Evolutionary conservation across 2,329 filamentous ascomycete genomes (phyloP).

Genomic region (Diaporthe humulicola): DNA sequence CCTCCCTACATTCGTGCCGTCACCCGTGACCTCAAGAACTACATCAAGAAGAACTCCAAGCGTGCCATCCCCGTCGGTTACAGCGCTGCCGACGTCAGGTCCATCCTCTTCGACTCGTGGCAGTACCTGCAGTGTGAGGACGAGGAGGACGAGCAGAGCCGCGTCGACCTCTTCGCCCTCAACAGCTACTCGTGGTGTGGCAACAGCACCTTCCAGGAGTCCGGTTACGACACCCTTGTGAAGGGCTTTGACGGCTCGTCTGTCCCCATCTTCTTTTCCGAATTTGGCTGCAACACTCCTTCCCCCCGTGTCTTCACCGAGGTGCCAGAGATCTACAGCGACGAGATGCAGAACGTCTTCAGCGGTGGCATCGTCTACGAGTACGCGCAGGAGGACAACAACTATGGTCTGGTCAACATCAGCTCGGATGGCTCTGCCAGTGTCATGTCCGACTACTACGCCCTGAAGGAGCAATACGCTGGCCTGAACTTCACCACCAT

Average conservation of each 20-base stretch:
- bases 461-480: slow-evolving; percentile 81
- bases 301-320: slow-evolving; percentile 82
- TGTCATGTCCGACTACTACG: slow-evolving; percentile 76
- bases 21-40: slow-evolving; percentile 84
- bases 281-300: slow-evolving; percentile 83
- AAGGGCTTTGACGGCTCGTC: slow-evolving; percentile 74
- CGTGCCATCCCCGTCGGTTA: slow-evolving; percentile 83
- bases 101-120: slow-evolving; percentile 80
- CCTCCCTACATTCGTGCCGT: slow-evolving; percentile 82
- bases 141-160: slow-evolving; percentile 70
- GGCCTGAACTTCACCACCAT: slow-evolving; percentile 80
- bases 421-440: slow-evolving; percentile 68
- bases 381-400: slow-evolving; percentile 78
- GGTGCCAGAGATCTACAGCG: slow-evolving; percentile 78
- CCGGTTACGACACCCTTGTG: slow-evolving; percentile 70
- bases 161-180: slow-evolving; percentile 81
- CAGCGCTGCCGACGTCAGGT: slow-evolving; percentile 83
- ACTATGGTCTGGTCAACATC: slow-evolving; percentile 75
- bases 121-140: slow-evolving; percentile 77
- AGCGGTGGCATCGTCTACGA: slow-evolving; percentile 87
- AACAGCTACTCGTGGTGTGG: slow-evolving; percentile 80
- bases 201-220: slow-evolving; percentile 65
- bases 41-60: slow-evolving; percentile 78
- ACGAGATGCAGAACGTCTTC: slow-evolving; percentile 76
- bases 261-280: slow-evolving; percentile 85